Evolutionary conservation across 2,329 filamentous ascomycete genomes (phyloP).

Genomic region (Hypoxylon sp.): DNA sequence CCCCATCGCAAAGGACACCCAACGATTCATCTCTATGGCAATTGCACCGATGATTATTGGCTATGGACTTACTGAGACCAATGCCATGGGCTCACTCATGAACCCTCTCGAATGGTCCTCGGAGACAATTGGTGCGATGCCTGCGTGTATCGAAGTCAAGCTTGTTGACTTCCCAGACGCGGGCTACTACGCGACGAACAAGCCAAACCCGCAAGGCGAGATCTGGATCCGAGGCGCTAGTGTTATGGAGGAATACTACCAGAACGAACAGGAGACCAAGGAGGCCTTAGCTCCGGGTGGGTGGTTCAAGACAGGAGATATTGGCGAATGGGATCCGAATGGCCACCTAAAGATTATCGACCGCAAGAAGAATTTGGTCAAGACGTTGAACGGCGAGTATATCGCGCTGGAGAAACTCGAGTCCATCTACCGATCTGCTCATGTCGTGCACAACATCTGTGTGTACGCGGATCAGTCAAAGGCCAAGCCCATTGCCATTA

Average conservation of each 20-base stretch:
- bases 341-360: slow-evolving; percentile 84
- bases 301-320: slow-evolving; percentile 91
- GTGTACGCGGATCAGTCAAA: slow-evolving; percentile 66
- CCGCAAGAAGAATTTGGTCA: slow-evolving; percentile 90
- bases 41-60: slow-evolving; percentile 91
- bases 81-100: slow-evolving; percentile 79
- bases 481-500: slow-evolving; percentile 68
- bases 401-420: slow-evolving; percentile 82
- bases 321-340: slow-evolving; percentile 80
- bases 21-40: slow-evolving; percentile 88
- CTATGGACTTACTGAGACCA: slow-evolving; percentile 89
- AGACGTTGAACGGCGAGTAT: slow-evolving; percentile 85
- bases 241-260: slow-evolving; percentile 79
- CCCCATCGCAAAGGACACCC: slow-evolving; percentile 85
- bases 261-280: slow-evolving; percentile 81
- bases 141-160: slow-evolving; percentile 82
- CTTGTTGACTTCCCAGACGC: slow-evolving; percentile 88
- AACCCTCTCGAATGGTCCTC: slow-evolving; percentile 85
- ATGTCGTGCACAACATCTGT: slow-evolving; percentile 68
- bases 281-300: slow-evolving; percentile 78
- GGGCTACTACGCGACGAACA: slow-evolving; percentile 82
- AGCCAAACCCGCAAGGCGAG: slow-evolving; percentile 83
- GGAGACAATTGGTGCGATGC: slow-evolving; percentile 78
- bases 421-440: slow-evolving; percentile 65
- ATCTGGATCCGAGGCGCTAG: slow-evolving; percentile 86